phyloP scores from a whole-genome alignment of 345 rosid genomes.

The Bretschneidera sinensis region DNA sequence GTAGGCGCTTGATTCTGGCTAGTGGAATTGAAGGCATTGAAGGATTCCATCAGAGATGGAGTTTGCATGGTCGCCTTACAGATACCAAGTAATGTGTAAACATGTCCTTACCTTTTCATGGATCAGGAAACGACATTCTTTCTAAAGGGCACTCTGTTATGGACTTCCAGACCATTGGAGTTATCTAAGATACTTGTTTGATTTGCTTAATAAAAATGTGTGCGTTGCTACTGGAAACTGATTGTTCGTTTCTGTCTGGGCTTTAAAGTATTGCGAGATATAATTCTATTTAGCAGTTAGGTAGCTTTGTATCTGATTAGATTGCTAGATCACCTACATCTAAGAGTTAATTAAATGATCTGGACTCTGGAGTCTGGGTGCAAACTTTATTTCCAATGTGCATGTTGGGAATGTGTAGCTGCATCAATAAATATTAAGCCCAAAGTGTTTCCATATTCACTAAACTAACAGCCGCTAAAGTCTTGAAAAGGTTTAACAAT shows the following conservation, averaged over 20 bases:
- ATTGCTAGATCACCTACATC: neutral
- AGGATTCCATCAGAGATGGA: slow-evolving; percentile 94
- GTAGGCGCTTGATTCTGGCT: slow-evolving; percentile 82
- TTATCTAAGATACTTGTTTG: neutral
- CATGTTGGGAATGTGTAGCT: neutral
- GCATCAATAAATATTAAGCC: neutral
- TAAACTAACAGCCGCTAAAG: too few species aligned
- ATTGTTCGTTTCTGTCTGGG: neutral
- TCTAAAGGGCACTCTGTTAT: neutral
- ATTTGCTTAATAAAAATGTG: neutral
- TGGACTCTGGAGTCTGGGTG: neutral
- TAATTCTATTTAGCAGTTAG: neutral
- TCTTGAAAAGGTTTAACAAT: too few species aligned
- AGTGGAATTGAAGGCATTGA: slow-evolving; percentile 86
- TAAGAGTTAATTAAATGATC: neutral
- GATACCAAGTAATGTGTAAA: slow-evolving; percentile 60
- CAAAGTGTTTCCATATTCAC: neutral
- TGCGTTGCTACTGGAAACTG: neutral
- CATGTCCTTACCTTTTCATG: slow-evolving; percentile 3
- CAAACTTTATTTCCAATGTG: too few species aligned
- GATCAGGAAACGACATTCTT: neutral
- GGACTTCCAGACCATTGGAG: neutral
- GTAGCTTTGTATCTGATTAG: neutral
- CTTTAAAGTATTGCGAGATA: neutral
- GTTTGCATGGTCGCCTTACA: slow-evolving; percentile 85